A percentile compares a stretch with the other conserved stretches of the same genome.
phyloP scores from a whole-genome alignment of 176 grass and related monocot species.

The Leersia perrieri region DNA sequence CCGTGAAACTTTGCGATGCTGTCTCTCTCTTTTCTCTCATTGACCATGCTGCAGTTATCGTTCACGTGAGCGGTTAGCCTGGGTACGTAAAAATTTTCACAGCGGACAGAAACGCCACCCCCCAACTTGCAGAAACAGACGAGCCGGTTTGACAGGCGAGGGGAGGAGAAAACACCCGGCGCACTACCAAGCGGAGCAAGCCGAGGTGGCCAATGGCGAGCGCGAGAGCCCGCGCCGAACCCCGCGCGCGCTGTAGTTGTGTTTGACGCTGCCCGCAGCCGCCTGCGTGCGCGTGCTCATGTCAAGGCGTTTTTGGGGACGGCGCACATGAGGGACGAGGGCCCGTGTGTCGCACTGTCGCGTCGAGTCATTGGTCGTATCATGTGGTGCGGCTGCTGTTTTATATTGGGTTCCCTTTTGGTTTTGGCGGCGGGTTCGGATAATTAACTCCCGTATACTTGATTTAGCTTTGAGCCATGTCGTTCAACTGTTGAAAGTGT shows the following conservation, averaged over 20 bases:
- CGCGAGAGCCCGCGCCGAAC: not conserved
- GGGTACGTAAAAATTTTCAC: not conserved
- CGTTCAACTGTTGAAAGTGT: not conserved
- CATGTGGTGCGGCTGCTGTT: not conserved
- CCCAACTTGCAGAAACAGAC: not conserved
- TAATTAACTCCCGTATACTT: not conserved
- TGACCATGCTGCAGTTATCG: not conserved
- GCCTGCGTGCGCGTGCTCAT: not conserved
- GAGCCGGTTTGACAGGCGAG: not conserved
- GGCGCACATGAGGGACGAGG: conserved; percentile 5
- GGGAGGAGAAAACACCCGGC: not conserved
- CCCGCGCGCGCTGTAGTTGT: not conserved
- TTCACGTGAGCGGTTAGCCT: not conserved
- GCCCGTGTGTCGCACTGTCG: not conserved
- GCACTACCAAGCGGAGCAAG: not conserved
- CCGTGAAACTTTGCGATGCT: not conserved
- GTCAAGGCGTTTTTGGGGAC: not conserved
- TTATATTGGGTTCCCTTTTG: not conserved
- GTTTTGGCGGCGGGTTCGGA: not conserved
- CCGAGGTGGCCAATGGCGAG: not conserved
- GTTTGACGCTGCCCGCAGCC: not conserved
- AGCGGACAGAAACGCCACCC: not conserved
- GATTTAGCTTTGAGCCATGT: not conserved
- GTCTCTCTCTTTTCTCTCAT: not conserved
- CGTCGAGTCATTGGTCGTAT: not conserved